Evolutionary conservation across 1,139 yeast genomes (phyloP).

Genomic region (Pneumocystis jirovecii): DNA sequence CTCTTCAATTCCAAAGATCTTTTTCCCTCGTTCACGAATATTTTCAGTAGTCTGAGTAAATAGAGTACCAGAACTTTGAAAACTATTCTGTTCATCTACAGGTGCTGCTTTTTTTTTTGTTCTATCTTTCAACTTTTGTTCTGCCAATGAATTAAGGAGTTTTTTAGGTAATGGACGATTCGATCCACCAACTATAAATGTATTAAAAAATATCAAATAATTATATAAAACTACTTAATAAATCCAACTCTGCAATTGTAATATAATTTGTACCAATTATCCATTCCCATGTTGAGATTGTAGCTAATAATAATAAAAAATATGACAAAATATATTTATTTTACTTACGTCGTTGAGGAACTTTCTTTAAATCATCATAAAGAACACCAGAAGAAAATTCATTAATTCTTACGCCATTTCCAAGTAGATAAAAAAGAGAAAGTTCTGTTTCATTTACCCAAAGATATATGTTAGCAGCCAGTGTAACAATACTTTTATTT

Average conservation of each 20-base stretch:
- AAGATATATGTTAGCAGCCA: constrained; percentile 57
- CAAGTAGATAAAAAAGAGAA: constrained; percentile 32
- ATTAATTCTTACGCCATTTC: constrained; percentile 25
- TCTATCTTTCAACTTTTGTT: constrained; percentile 18
- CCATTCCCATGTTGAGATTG: constrained; percentile 71
- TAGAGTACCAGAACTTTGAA: constrained; percentile 1
- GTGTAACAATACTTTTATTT: constrained; percentile 32
- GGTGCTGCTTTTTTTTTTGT: constrained; percentile 10
- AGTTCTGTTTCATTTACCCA: constrained; percentile 47
- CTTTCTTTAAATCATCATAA: background rate
- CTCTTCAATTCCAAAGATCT: constrained; percentile 20
- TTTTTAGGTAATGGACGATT: constrained; percentile 16
- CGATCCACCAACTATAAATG: constrained; percentile 10
- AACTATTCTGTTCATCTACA: background rate
- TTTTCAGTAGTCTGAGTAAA: constrained; percentile 12
- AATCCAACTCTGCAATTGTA: constrained; percentile 39
- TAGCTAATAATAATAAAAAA: constrained; percentile 63
- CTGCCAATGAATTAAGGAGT: constrained; percentile 17
- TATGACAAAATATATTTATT: constrained; percentile 19
- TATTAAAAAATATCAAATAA: constrained; percentile 1
- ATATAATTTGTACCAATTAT: constrained; percentile 60
- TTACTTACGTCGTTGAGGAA: constrained; percentile 13
- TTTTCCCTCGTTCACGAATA: constrained; percentile 16
- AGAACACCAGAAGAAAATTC: background rate
- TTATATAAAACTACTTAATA: constrained; percentile 7